These are phyloP conservation scores for Anisogramma anomala DNA, from an alignment of 2,329 filamentous ascomycete species.

Conservation along the genomic window DNA sequence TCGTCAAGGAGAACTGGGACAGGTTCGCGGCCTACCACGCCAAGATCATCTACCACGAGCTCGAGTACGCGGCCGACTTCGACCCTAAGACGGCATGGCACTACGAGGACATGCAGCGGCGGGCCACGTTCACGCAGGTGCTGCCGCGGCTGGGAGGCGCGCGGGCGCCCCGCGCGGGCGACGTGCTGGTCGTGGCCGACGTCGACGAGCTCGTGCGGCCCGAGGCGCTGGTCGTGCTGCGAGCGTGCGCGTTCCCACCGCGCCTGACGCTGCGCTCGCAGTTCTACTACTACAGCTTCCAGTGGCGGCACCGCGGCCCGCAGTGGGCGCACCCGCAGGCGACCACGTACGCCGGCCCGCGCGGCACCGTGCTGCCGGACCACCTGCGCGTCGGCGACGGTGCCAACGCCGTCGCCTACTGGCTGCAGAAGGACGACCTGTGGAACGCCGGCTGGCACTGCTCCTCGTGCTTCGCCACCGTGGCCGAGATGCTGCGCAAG, in stretches of 20 bases:
- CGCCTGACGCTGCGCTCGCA: slow-evolving; percentile 24
- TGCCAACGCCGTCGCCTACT: no score
- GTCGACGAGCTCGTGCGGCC: slow-evolving; percentile 34
- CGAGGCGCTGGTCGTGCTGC: slow-evolving; percentile 22
- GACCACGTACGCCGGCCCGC: slow-evolving; percentile 28
- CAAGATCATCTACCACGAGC: slow-evolving; percentile 29
- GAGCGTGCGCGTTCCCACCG: slow-evolving; percentile 26
- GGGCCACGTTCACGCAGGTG: slow-evolving; percentile 27
- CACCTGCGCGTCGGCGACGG: slow-evolving; percentile 25
- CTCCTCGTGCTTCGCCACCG: slow-evolving; percentile 30
- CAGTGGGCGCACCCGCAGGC: slow-evolving; percentile 35
- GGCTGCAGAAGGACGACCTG: slow-evolving; percentile 24
- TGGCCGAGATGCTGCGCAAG: slow-evolving; percentile 26
- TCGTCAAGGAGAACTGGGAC: slow-evolving; percentile 24
- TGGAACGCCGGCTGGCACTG: slow-evolving; percentile 36
- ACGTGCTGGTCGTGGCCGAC: slow-evolving; percentile 39
- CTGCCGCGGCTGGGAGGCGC: slow-evolving; percentile 27
- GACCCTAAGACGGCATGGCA: slow-evolving; percentile 22
- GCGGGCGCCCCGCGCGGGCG: slow-evolving; percentile 22
- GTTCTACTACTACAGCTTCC: slow-evolving; percentile 30
- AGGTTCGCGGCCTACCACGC: slow-evolving; percentile 25
- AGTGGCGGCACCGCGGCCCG: slow-evolving; percentile 13
- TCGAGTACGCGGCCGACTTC: slow-evolving; percentile 21
- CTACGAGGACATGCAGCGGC: slow-evolving; percentile 28
- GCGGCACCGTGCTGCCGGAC: slow-evolving; percentile 28